Percentiles rank a stretch among this genome's conserved stretches.
phyloP scores from a whole-genome alignment of 2,329 filamentous ascomycete genomes.

The Piedraia hortae region DNA sequence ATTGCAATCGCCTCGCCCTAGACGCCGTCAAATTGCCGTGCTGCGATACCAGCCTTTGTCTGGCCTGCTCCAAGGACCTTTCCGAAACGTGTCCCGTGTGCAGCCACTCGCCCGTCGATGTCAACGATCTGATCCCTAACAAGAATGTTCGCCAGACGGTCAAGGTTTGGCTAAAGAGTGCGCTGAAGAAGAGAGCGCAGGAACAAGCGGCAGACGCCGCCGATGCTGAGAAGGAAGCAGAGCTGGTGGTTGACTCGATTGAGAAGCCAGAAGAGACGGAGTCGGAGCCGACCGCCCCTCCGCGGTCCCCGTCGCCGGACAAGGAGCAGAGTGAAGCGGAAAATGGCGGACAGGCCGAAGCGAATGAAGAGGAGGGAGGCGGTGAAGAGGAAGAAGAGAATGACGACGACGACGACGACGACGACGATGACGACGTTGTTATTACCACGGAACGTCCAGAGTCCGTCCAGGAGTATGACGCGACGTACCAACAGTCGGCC shows the following conservation, averaged over 20 bases:
- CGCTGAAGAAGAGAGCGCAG: constrained; percentile 16
- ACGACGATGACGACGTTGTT: constrained; percentile 3
- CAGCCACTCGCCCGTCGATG: constrained; percentile 66
- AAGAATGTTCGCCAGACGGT: constrained; percentile 82
- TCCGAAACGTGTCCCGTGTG: constrained; percentile 71
- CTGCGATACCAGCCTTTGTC: constrained; percentile 86
- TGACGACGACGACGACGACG: constrained; percentile 4
- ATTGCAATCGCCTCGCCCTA: constrained; percentile 70
- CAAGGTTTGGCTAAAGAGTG: constrained; percentile 67
- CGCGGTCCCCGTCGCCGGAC: too few species aligned
- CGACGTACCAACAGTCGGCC: too few species aligned
- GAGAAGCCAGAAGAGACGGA: constrained; percentile 1
- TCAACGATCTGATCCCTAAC: constrained; percentile 64
- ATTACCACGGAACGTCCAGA: constrained; percentile 10
- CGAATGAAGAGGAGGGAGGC: constrained; percentile 6
- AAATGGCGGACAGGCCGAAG: neutral
- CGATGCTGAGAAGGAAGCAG: constrained; percentile 1
- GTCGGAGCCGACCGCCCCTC: neutral
- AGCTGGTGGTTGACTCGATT: constrained; percentile 1
- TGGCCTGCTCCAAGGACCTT: constrained; percentile 27
- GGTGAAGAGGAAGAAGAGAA: constrained; percentile 6
- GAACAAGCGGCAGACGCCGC: constrained; percentile 20
- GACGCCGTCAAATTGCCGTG: constrained; percentile 82
- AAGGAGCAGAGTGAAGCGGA: neutral
- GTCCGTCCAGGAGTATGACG: constrained; percentile 2